Evolutionary conservation across 768 basidiomycete species (phyloP), one percentile per base, ranked within the genome.

Genomic region (Clavulina sp.): DNA sequence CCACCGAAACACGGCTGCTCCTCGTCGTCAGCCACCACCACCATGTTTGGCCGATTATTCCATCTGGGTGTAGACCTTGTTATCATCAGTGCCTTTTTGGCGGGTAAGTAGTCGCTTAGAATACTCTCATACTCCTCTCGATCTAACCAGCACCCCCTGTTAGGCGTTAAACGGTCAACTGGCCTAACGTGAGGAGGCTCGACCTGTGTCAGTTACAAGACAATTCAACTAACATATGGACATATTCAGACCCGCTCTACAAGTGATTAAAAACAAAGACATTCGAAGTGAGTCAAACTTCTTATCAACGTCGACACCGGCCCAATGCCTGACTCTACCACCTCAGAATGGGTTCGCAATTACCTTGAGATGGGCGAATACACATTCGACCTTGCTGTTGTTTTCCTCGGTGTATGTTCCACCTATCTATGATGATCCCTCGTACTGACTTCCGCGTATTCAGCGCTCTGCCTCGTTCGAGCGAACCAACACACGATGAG

Each of bases 361-460:
- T 91, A 88, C 68, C 75, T 91, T 29, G 87, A 88, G 68, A 62
- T 79, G 26, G 86, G 85, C 44, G 86, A 91, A 67, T 89, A 89
- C 60, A 68, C 72, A 3, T 88, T 85, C 59, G 87, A 91, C 66
- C 85, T 91, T 60, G 81, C 83, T 7, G 75, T 88, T 5, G 87
- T 91, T 26, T 61, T 89, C 48, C 73, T 83, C 41, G 85, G 87
- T 63, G 86, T 89, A 65, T 50, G 80, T 69, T 4, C 32, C n/a
- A n/a, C n/a, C n/a, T n/a, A n/a, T n/a, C n/a, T n/a, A n/a, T n/a
- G n/a, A n/a, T n/a, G n/a, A n/a, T n/a, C n/a, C n/a, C n/a, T n/a
- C n/a, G n/a, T n/a, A n/a, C n/a, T n/a, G n/a, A n/a, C n/a, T n/a
- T n/a, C n/a, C n/a, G n/a, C n/a, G n/a, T n/a, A n/a, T n/a, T n/a